Percentiles rank a stretch among this genome's conserved stretches.
Conservation (phyloP, 176 grass and related monocot genomes). For the Dactylis glomerata region DNA sequence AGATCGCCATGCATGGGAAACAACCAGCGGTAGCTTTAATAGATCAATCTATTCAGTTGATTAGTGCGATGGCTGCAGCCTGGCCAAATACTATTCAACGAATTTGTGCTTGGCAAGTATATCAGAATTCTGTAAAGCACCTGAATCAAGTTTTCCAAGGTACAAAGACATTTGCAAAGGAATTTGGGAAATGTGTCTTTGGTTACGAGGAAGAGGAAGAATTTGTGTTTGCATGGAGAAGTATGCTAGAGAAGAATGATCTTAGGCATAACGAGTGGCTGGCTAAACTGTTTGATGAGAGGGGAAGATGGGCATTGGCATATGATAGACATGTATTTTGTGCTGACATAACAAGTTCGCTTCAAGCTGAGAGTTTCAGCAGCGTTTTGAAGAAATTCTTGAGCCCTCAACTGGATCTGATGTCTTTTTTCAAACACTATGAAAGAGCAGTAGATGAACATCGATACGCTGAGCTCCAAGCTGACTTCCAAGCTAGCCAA, state of each 20-base stretch:
- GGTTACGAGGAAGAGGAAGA: slow-evolving; percentile 84
- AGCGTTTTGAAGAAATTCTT: slow-evolving; percentile 85
- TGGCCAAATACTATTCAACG: slow-evolving; percentile 81
- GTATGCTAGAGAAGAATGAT: slow-evolving; percentile 92
- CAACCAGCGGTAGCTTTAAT: slow-evolving; percentile 70
- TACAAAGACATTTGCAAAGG: slow-evolving; percentile 91
- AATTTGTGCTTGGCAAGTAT: slow-evolving; percentile 89
- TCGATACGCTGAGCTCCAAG: slow-evolving; percentile 95
- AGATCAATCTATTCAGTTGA: slow-evolving; percentile 75
- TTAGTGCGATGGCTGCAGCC: slow-evolving; percentile 66
- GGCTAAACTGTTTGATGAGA: slow-evolving; percentile 82
- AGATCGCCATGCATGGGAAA: slow-evolving; percentile 93
- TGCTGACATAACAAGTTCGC: slow-evolving; percentile 75
- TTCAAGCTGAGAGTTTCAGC: slow-evolving; percentile 82
- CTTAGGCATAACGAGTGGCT: slow-evolving; percentile 95
- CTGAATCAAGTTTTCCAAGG: slow-evolving; percentile 97
- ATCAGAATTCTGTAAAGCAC: slow-evolving; percentile 94
- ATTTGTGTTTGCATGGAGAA: slow-evolving; percentile 80
- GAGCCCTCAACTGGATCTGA: slow-evolving; percentile 77
- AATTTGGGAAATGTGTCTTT: slow-evolving; percentile 85
- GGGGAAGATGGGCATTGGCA: slow-evolving; percentile 80
- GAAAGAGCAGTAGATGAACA: slow-evolving; percentile 96
- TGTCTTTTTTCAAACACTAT: slow-evolving; percentile 96
- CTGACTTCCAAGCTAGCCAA: slow-evolving; percentile 97
- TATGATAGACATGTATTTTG: slow-evolving; percentile 91